A percentile compares a stretch with the other conserved stretches of the same genome.
phyloP scores from a whole-genome alignment of 1,139 yeast species.

The Scheffersomyces segobiensis region DNA sequence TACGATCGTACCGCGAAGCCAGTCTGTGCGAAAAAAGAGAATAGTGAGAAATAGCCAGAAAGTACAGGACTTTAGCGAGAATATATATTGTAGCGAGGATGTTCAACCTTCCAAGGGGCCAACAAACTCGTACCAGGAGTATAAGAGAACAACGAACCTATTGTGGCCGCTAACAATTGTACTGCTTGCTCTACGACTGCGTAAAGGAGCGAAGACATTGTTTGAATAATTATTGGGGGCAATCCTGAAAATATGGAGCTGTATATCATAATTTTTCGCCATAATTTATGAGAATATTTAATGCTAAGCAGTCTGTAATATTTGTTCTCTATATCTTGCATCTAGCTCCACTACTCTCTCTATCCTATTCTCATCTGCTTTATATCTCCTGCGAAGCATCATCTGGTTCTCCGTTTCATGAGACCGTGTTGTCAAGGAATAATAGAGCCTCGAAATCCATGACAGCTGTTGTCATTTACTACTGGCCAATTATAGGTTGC shows the following conservation, averaged over 20 bases:
- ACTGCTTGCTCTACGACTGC: no score
- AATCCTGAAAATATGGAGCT: no score
- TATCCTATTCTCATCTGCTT: background rate
- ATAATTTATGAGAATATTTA: no score
- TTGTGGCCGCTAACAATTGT: no score
- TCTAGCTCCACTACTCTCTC: background rate
- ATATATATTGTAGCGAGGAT: no score
- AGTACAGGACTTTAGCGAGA: background rate
- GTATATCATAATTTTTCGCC: no score
- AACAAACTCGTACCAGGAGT: background rate
- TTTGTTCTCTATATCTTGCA: no score
- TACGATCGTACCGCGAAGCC: background rate
- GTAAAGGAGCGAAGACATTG: no score
- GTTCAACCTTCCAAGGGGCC: background rate
- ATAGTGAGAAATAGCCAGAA: background rate
- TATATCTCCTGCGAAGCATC: background rate
- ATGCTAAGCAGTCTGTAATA: no score
- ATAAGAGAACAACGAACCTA: no score
- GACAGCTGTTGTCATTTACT: background rate
- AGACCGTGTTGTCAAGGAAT: background rate
- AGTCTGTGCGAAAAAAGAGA: background rate
- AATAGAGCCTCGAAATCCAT: background rate
- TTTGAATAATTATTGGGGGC: no score
- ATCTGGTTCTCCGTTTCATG: background rate
- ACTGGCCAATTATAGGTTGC: background rate